Evolutionary conservation across 306 rosid genomes (phyloP).

Genomic region (Acacia acuminata): DNA sequence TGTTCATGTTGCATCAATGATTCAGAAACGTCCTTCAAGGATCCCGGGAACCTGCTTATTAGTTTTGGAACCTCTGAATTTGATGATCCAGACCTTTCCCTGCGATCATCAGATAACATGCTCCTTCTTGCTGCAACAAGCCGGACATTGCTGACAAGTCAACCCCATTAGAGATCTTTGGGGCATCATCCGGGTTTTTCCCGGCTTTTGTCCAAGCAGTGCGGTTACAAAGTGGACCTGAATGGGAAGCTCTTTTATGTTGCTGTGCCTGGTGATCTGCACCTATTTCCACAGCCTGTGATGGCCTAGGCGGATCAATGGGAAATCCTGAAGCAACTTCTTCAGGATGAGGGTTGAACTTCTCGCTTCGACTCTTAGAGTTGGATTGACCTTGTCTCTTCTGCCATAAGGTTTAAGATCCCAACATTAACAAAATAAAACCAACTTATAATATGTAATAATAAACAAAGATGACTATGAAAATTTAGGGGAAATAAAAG

Average conservation of each 20-base stretch:
- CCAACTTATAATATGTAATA: background rate
- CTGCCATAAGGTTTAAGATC: conserved; percentile 44
- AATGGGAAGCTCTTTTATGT: conserved; percentile 96
- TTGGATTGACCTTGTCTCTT: conserved; percentile 77
- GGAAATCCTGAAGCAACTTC: conserved; percentile 98
- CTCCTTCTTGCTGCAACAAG: conserved; percentile 89
- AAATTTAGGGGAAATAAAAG: background rate
- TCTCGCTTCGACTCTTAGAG: conserved; percentile 95
- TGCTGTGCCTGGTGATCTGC: conserved; percentile 56
- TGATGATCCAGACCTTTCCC: conserved; percentile 78
- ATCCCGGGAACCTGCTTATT: conserved; percentile 80
- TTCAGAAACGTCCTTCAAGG: conserved; percentile 88
- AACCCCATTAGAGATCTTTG: conserved; percentile 73
- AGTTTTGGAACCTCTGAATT: conserved; percentile 75
- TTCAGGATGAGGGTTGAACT: conserved; percentile 94
- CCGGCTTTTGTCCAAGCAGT: conserved; percentile 85
- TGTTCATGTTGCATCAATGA: conserved; percentile 57
- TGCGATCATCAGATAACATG: conserved; percentile 78
- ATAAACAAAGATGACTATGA: conserved; percentile 12
- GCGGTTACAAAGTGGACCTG: conserved; percentile 92
- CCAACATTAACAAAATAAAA: conserved; percentile 6
- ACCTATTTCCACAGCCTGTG: conserved; percentile 66
- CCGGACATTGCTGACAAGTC: conserved; percentile 73
- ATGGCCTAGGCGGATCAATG: conserved; percentile 98
- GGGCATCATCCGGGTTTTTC: conserved; percentile 77